Base-by-base conservation (phyloP, 2,329 filamentous ascomycete genomes). In the Alternaria arbusti region DNA sequence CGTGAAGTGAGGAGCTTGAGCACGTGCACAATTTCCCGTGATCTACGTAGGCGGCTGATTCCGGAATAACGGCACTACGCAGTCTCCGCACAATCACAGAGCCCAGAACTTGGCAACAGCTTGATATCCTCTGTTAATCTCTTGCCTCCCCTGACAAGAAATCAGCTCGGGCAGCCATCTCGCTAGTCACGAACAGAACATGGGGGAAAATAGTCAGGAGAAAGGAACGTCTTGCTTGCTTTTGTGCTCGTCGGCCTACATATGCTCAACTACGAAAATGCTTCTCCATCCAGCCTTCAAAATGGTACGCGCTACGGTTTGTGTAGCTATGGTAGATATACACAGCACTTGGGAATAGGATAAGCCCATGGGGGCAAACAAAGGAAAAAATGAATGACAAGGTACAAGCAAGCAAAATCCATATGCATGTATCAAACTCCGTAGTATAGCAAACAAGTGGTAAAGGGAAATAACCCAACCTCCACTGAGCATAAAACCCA, bases 391-490 rank as follows among this genome's bases (percentile, higher is more conserved):
- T 54, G 32, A 26, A 54, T 64, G 46, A 68, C 52, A 70, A 71
- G 65, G 63, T 57, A 67, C 68, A 64, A 67, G 69, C 66, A 69
- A 73, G 61, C 61, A 69, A 65, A 67, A 58, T 62, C 52, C 73
- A 76, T 78, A 72, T 79, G 72, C 73, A 75, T 77, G 75, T 79
- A 77, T 79, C 71, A 77, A 71, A 68, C 65, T 70, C 70, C 68
- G 43, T 67, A 71, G 66, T 57, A 57, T 63, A 66, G 67, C 61
- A 63, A 69, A 73, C 68, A 71, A 67, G 57, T 63, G 49, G 60
- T 58, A 54, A 47, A 25, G 50, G 49, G 32, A 59, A 50, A 59
- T 52, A 64, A 70, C 70, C 72, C 64, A 73, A 69, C 59, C 64
- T 70, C 71, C 65, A 64, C 72, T 70, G 72, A 57, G 66, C 71